Evolutionary conservation across 768 basidiomycete genomes (phyloP).

Genomic region (Termitomyces heimii): DNA sequence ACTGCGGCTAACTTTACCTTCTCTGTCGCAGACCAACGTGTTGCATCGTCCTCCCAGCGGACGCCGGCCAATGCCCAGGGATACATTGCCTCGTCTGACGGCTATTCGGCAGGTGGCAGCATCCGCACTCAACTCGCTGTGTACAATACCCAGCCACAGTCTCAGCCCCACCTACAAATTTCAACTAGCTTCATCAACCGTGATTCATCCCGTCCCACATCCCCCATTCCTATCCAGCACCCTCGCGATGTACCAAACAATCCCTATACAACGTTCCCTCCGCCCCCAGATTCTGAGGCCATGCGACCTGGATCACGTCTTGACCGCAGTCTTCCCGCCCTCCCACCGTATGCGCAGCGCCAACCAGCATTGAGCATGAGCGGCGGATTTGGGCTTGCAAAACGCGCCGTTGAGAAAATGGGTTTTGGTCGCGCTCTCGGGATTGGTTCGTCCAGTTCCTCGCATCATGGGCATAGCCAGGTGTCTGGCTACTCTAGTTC

Average conservation of each 20-base stretch:
- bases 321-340: slow-evolving; percentile 17
- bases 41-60: slow-evolving; percentile 32
- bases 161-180: background rate
- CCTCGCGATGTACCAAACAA: slow-evolving; percentile 1
- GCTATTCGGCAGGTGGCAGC: slow-evolving; percentile 32
- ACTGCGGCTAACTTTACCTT: slow-evolving; percentile 26
- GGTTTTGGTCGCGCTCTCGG: slow-evolving; percentile 49
- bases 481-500: slow-evolving; percentile 36
- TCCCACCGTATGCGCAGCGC: slow-evolving; percentile 20
- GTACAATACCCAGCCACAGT: slow-evolving; percentile 4
- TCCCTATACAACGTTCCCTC: slow-evolving; percentile 11
- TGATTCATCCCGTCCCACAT: slow-evolving; percentile 11
- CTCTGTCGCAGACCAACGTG: slow-evolving; percentile 26
- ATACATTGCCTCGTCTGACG: slow-evolving; percentile 32
- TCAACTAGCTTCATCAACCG: slow-evolving; percentile 32
- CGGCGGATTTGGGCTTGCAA: slow-evolving; percentile 62
- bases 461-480: slow-evolving; percentile 16
- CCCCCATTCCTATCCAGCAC: slow-evolving; percentile 10
- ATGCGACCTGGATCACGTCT: slow-evolving; percentile 7
- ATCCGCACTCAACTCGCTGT: slow-evolving; percentile 41
- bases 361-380: slow-evolving; percentile 75
- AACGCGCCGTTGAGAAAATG: slow-evolving; percentile 74
- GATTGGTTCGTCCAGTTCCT: slow-evolving; percentile 32
- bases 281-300: slow-evolving; percentile 8
- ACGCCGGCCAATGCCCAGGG: slow-evolving; percentile 30